Evolutionary conservation across 257 asterid genomes (phyloP).

Genomic region (Solanum verrucosum): DNA sequence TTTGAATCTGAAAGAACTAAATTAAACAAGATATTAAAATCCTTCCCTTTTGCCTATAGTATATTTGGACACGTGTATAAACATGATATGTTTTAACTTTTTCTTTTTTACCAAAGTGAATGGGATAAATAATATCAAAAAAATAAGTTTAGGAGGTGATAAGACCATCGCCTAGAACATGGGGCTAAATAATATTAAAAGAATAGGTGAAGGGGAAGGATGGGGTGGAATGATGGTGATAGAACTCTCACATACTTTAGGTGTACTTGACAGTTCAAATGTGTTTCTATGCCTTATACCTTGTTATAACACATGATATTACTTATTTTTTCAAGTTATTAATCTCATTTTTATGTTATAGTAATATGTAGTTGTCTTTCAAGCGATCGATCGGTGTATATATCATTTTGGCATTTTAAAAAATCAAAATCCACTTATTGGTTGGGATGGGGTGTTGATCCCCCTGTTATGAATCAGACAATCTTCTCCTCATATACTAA

Average conservation of each 20-base stretch:
- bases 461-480: not conserved
- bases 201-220: not conserved
- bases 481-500: not conserved
- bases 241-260: not conserved
- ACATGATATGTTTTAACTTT: not conserved
- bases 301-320: not conserved
- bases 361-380: not conserved
- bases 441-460: not conserved
- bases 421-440: not conserved
- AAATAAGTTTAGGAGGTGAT: not conserved
- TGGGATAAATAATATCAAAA: not conserved
- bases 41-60: not conserved
- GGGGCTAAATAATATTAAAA: not conserved
- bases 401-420: not conserved
- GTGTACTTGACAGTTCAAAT: not conserved
- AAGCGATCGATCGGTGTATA: not conserved
- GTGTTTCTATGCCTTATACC: not conserved
- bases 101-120: not conserved
- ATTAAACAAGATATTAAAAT: not conserved
- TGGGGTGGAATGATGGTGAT: not conserved
- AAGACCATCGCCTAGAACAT: not conserved
- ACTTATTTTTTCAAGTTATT: not conserved
- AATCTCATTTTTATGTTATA: not conserved
- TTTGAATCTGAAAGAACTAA: not conserved
- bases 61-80: not conserved